Conservation (phyloP, 2,329 filamentous ascomycete species). For the Botryotinia narcissicola region DNA sequence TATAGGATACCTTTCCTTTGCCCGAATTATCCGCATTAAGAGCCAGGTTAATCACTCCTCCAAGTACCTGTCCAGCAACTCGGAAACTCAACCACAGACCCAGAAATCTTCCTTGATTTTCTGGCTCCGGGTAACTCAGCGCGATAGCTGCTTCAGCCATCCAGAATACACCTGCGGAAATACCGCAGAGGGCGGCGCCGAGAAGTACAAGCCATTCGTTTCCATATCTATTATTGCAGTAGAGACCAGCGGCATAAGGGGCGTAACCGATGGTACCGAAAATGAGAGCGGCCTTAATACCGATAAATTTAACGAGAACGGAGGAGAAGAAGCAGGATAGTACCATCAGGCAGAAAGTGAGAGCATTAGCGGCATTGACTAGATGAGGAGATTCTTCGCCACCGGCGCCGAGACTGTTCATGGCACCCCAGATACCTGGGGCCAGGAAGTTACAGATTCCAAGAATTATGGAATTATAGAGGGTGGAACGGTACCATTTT, state of each 20-base stretch:
- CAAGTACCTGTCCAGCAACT: slow-evolving; percentile 65
- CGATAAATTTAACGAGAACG: slow-evolving; percentile 62
- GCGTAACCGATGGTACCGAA: slow-evolving; percentile 71
- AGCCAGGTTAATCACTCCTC: slow-evolving; percentile 68
- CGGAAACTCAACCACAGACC: slow-evolving; percentile 65
- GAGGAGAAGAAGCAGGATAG: slow-evolving; percentile 66
- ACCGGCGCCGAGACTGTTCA: slow-evolving; percentile 71
- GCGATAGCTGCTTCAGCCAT: slow-evolving; percentile 72
- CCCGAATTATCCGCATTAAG: slow-evolving; percentile 57
- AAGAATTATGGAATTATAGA: slow-evolving; percentile 70
- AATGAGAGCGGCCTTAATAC: slow-evolving; percentile 69
- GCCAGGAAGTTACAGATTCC: slow-evolving; percentile 69
- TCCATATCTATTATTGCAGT: slow-evolving; percentile 69
- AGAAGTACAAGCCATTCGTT: slow-evolving; percentile 67
- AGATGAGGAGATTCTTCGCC: slow-evolving; percentile 63
- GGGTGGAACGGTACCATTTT: slow-evolving; percentile 69
- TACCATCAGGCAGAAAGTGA: slow-evolving; percentile 73
- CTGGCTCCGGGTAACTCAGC: slow-evolving; percentile 68
- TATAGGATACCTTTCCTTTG: slow-evolving; percentile 66
- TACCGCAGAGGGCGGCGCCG: slow-evolving; percentile 40
- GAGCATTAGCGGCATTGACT: slow-evolving; percentile 65
- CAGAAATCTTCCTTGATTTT: slow-evolving; percentile 61
- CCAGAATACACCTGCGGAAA: slow-evolving; percentile 67
- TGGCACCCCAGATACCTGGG: slow-evolving; percentile 69
- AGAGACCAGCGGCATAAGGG: slow-evolving; percentile 68